phyloP scores from a whole-genome alignment of 192 early-diverging fungal genomes.

The Backusella mclennaniae region DNA sequence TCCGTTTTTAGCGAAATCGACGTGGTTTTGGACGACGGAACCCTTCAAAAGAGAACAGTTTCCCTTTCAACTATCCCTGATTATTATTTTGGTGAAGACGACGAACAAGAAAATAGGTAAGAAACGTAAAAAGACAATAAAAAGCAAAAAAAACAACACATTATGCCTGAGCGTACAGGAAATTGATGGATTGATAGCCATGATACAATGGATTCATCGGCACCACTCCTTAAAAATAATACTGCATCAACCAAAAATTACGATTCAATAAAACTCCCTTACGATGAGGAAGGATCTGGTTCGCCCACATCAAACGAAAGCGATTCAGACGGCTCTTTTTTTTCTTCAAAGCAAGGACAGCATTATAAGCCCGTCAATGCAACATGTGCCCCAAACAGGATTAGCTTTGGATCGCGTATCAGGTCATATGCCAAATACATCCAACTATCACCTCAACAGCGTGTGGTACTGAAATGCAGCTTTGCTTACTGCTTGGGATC shows the following conservation, averaged over 20 bases:
- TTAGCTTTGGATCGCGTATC: neutral
- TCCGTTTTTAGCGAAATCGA: constrained; percentile 21
- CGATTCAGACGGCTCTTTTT: constrained; percentile 22
- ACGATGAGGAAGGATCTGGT: constrained; percentile 6
- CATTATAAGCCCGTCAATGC: neutral
- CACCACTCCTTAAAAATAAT: constrained; percentile 9
- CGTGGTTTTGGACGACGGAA: constrained; percentile 39
- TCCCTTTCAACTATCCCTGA: constrained; percentile 35
- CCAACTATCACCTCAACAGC: constrained; percentile 11
- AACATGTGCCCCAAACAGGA: neutral
- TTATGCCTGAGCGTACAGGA: too few relatives aligned
- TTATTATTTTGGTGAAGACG: neutral
- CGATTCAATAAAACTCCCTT: neutral
- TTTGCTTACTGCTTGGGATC: constrained; percentile 67
- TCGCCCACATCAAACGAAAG: constrained; percentile 14
- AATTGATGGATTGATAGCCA: neutral
- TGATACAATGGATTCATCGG: neutral
- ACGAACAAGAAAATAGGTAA: neutral
- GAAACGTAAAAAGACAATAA: too few relatives aligned
- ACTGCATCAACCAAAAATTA: neutral
- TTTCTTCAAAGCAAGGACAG: neutral
- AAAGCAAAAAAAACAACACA: neutral
- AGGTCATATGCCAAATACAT: neutral
- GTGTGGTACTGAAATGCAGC: constrained; percentile 59
- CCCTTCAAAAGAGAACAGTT: constrained; percentile 32